Conservation (phyloP, 2,329 filamentous ascomycete species). For the Phialemonium atrogriseum region DNA sequence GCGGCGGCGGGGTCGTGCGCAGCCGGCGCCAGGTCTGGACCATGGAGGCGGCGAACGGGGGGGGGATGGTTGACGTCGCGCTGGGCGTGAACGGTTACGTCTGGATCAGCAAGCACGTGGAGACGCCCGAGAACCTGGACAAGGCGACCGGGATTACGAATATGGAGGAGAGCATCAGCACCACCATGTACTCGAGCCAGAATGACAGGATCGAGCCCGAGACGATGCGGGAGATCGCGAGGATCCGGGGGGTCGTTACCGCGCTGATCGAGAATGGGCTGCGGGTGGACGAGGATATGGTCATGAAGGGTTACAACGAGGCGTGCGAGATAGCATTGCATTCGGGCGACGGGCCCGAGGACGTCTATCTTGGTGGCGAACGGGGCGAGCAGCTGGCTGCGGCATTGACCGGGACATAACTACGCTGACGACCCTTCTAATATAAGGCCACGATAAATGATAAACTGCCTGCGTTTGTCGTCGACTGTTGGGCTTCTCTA, state of each 20-base stretch:
- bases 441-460: no score
- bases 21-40: conserved; percentile 84
- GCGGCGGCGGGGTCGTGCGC: conserved; percentile 78
- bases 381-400: conserved; percentile 42
- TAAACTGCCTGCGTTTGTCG: no score
- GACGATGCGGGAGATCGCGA: conserved; percentile 80
- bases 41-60: conserved; percentile 46
- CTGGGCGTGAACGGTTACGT: conserved; percentile 96
- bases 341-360: conserved; percentile 46
- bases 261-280: conserved; percentile 76
- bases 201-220: conserved; percentile 75
- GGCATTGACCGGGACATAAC: conserved; percentile 21
- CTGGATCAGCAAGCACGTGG: conserved; percentile 82
- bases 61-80: conserved; percentile 70
- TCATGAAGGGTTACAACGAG: conserved; percentile 73
- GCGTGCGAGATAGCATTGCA: conserved; percentile 66
- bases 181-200: conserved; percentile 87
- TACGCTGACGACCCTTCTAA: no score
- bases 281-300: conserved; percentile 83
- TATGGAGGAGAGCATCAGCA: conserved; percentile 79
- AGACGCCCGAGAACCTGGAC: conserved; percentile 38
- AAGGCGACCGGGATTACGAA: conserved; percentile 57
- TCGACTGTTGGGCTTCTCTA: no score
- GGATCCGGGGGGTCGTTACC: conserved; percentile 72
- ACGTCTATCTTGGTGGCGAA: conserved; percentile 52